Conservation (phyloP, 768 basidiomycete genomes). For the Boletus sensibilis region DNA sequence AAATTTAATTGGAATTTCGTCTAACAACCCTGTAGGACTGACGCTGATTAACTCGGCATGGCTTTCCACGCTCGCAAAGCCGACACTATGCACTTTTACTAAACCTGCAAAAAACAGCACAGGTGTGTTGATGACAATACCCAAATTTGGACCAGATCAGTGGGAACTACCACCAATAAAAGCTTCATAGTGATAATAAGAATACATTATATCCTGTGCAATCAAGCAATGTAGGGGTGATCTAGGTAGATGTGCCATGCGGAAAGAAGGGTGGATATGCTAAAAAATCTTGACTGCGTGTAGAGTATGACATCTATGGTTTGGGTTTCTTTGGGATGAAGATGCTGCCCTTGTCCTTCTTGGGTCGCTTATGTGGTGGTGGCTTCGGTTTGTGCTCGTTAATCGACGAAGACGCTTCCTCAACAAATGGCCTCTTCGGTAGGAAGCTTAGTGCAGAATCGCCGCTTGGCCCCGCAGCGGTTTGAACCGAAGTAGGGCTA, state of each 20-base stretch:
- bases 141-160: constrained; percentile 79
- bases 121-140: constrained; percentile 72
- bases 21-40: constrained; percentile 47
- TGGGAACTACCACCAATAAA: constrained; percentile 80
- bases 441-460: constrained; percentile 4
- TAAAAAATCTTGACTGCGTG: not conserved
- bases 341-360: constrained; percentile 39
- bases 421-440: constrained; percentile 23
- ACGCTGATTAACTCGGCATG: constrained; percentile 87
- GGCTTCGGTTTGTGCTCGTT: constrained; percentile 28
- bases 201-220: constrained; percentile 16
- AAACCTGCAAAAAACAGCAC: constrained; percentile 73
- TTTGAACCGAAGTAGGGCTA: not conserved
- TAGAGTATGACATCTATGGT: constrained; percentile 16
- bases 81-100: constrained; percentile 84
- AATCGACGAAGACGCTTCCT: constrained; percentile 16
- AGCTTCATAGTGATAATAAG: constrained; percentile 22
- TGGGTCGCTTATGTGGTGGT: constrained; percentile 31
- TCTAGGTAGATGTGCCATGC: constrained; percentile 4
- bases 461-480: constrained; percentile 5
- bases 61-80: constrained; percentile 76
- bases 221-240: constrained; percentile 7
- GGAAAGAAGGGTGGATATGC: not conserved
- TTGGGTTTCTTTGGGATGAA: constrained; percentile 65
- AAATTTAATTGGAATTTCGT: not conserved